Percentiles rank a stretch among this genome's conserved stretches.
phyloP scores from a whole-genome alignment of 1,284 basidiomycete species.

The Melanopsichium pennsylvanicum region DNA sequence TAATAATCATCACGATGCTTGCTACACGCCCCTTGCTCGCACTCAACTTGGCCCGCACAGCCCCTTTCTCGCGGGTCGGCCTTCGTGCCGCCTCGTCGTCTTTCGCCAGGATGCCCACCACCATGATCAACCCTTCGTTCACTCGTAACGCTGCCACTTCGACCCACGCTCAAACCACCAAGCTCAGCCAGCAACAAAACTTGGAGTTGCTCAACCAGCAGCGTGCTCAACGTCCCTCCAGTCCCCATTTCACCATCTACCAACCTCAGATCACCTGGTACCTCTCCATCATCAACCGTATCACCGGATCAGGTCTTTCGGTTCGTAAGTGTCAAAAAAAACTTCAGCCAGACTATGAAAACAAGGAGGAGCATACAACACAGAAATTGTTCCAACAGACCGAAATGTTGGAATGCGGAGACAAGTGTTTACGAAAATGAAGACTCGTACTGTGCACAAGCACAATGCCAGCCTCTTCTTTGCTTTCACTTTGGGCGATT shows the following conservation, averaged over 20 bases:
- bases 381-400: no score
- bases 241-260: slow-evolving; percentile 95
- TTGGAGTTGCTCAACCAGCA: slow-evolving; percentile 82
- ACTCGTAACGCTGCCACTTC: neutral
- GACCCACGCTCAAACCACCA: slow-evolving; percentile 14
- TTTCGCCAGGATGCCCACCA: no score
- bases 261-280: slow-evolving; percentile 91
- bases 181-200: slow-evolving; percentile 70
- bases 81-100: slow-evolving; percentile 11
- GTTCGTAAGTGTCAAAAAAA: slow-evolving; percentile 39
- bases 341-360: no score
- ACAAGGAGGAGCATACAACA: no score
- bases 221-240: slow-evolving; percentile 81
- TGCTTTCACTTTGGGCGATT: no score
- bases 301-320: slow-evolving; percentile 78
- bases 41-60: slow-evolving; percentile 6
- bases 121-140: neutral
- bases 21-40: slow-evolving; percentile 25
- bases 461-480: no score
- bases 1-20: slow-evolving; percentile 18
- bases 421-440: no score
- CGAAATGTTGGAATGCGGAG: no score
- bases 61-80: slow-evolving; percentile 12
- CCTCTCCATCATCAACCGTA: slow-evolving; percentile 83
- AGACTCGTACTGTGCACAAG: no score